A percentile compares a stretch with the other conserved stretches of the same genome.
Evolutionary conservation across 2,329 filamentous ascomycete genomes (phyloP).

Genomic region (Coniochaeta prunicola): DNA sequence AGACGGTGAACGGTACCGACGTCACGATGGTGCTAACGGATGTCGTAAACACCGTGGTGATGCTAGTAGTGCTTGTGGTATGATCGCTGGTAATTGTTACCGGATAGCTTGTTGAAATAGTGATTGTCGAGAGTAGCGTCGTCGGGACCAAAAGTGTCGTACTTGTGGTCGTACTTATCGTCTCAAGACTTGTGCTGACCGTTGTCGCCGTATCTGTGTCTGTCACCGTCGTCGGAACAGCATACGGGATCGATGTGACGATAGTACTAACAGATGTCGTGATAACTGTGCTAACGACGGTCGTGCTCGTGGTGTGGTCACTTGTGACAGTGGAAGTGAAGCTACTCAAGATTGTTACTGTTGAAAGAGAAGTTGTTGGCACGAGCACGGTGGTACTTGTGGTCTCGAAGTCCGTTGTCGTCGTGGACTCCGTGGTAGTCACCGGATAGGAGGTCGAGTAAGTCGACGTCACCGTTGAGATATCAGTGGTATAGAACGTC

Average conservation of each 20-base stretch:
- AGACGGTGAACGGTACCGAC: too few species aligned
- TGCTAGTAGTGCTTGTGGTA: too few species aligned
- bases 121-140: too few species aligned
- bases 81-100: too few species aligned
- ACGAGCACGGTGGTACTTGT: background rate
- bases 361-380: background rate
- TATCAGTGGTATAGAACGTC: constrained; percentile 14
- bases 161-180: too few species aligned
- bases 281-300: background rate
- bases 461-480: constrained; percentile 4
- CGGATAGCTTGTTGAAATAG: too few species aligned
- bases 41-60: too few species aligned
- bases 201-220: background rate
- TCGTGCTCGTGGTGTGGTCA: background rate
- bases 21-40: too few species aligned
- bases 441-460: constrained; percentile 10
- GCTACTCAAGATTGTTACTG: background rate
- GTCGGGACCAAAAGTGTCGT: too few species aligned
- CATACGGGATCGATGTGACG: background rate
- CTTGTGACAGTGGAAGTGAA: background rate
- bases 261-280: background rate
- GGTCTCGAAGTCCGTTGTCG: background rate
- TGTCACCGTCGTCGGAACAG: constrained; percentile 1
- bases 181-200: background rate
- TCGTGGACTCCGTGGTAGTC: constrained; percentile 9